Conservation (phyloP, 1,284 basidiomycete species). For the Schizophyllum amplum region DNA sequence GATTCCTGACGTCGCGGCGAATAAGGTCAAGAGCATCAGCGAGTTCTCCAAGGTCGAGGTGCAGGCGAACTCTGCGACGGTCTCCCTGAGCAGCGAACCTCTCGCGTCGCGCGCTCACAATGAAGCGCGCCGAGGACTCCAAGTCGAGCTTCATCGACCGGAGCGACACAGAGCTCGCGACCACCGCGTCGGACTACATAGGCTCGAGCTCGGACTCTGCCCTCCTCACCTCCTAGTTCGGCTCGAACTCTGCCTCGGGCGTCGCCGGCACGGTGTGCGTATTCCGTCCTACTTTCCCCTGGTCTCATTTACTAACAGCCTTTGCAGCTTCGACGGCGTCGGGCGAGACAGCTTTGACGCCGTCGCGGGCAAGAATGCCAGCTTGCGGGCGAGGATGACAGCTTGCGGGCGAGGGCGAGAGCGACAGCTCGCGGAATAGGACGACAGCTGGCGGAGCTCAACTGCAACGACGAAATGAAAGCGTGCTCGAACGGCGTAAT, state of each 20-base stretch:
- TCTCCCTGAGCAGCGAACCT: slow-evolving; percentile 24
- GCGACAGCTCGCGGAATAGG: too few species aligned
- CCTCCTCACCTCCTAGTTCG: neutral
- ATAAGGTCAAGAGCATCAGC: slow-evolving; percentile 7
- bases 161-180: slow-evolving; percentile 26
- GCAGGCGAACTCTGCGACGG: slow-evolving; percentile 15
- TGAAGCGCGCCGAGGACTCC: slow-evolving; percentile 16
- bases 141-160: neutral
- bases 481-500: slow-evolving; percentile 25
- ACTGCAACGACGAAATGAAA: slow-evolving; percentile 24
- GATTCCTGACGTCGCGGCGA: slow-evolving; percentile 15
- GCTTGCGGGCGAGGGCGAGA: too few species aligned
- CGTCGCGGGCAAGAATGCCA: too few species aligned
- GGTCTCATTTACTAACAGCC: slow-evolving; percentile 18
- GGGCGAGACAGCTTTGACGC: too few species aligned
- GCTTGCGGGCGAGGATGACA: too few species aligned
- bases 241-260: slow-evolving; percentile 18
- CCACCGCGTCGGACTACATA: slow-evolving; percentile 18
- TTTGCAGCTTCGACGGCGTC: slow-evolving; percentile 22
- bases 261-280: slow-evolving; percentile 19
- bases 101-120: slow-evolving; percentile 22
- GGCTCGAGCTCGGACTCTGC: slow-evolving; percentile 9
- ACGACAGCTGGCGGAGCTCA: slow-evolving; percentile 20
- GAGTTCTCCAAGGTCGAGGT: slow-evolving; percentile 13
- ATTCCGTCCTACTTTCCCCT: slow-evolving; percentile 25